Evolutionary conservation across 2,329 filamentous ascomycete genomes (phyloP), one percentile per base, ranked within the genome.

Genomic region (Diaporthe sp.): DNA sequence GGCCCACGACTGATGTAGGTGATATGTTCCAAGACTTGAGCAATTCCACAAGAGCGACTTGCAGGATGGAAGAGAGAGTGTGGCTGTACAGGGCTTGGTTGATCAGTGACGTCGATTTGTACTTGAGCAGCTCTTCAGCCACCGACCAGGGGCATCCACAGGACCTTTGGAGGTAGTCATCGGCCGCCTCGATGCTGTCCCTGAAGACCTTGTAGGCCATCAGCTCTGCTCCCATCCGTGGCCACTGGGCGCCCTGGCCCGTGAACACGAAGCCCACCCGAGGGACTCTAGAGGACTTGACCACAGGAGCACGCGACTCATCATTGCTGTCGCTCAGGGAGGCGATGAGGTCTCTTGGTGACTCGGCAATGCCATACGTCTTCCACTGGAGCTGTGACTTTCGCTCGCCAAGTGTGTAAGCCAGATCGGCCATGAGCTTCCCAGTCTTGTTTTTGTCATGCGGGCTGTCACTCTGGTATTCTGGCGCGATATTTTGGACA

Each of bases 1-100:
- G 79, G 7, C 82, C 75, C 13, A 81, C 73, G 6, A 83, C 80
- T 2, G 76, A 77, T 0, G 58, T 28, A 5, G 82, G 79, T 8
- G 58, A 19, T 17, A 83, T 55, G 2, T 79, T 78, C 0, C 76
- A 77, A 0, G 49, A 57, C 6, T 25, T 55, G 4, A 86, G 77
- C 2, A 85, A 61, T 22, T 85, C 81, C 0, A 86, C 80, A 0
- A 85, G 76, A 7, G 79, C 79, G 4, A 87, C 78, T 74, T 87
- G 86, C 0, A 87, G 39, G 0, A 83, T 84, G 4, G 85, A 85
- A 71, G 83, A 86, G 0, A 84, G 37, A 3, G 77, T 75, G 49
- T 74, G 71, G 39, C 28, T 53, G 17, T 72, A 28, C 8, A 55
- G 51, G 57, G 51, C 46, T 22, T 71, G 49, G 31, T 77, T 59